Percentiles rank a stretch among this genome's conserved stretches.
These are phyloP conservation scores for Epichloe festucae DNA, from an alignment of 2,329 filamentous ascomycete genomes.

Conservation along the genomic window DNA sequence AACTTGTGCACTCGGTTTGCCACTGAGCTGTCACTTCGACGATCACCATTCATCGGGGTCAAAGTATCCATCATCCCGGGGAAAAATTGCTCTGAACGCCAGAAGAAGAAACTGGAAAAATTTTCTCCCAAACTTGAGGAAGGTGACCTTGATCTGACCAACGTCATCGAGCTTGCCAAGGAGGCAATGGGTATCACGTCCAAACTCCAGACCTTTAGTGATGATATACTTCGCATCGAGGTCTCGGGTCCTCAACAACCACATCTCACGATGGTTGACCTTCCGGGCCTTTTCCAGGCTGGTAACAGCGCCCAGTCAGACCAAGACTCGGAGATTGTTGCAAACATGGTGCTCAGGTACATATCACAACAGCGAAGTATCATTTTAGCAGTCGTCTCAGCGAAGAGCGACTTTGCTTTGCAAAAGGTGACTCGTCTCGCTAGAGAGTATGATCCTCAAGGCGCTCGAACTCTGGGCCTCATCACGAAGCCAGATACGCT, in stretches of 20 bases:
- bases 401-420: conserved; percentile 41
- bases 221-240: conserved; percentile 34
- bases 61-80: conserved; percentile 21
- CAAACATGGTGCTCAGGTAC: conserved; percentile 37
- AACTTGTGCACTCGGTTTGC: conserved; percentile 49
- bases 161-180: conserved; percentile 27
- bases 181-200: conserved; percentile 34
- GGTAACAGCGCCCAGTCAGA: conserved; percentile 31
- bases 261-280: conserved; percentile 44
- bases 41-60: conserved; percentile 21
- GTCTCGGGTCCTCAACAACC: conserved; percentile 32
- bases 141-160: conserved; percentile 14
- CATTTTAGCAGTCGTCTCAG: conserved; percentile 44
- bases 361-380: conserved; percentile 45
- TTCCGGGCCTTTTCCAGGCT: conserved; percentile 41
- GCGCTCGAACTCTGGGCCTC: conserved; percentile 36
- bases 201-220: conserved; percentile 25
- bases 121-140: conserved; percentile 13
- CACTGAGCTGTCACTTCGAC: conserved; percentile 46
- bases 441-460: conserved; percentile 9
- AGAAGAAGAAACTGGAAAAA: conserved; percentile 11
- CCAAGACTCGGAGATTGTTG: conserved; percentile 29
- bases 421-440: conserved; percentile 41
- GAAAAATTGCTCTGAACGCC: conserved; percentile 11
- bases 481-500: conserved; percentile 41